Percentiles rank a stretch among this genome's conserved stretches.
Evolutionary conservation across 2,329 filamentous ascomycete species (phyloP).

Genomic region (Ophiocordyceps camponoti-leonardi): DNA sequence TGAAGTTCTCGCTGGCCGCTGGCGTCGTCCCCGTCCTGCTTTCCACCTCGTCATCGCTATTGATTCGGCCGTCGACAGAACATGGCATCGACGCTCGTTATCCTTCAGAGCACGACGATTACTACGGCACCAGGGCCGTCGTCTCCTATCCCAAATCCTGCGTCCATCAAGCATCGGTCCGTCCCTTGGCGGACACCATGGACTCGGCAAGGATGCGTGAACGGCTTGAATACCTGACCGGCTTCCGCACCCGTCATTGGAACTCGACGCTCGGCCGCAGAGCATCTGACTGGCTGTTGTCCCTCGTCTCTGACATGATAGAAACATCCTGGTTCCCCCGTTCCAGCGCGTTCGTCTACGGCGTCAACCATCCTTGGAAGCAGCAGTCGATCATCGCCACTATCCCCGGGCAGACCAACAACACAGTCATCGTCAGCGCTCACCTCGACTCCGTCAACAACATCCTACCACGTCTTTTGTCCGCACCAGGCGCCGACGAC

Average conservation of each 20-base stretch:
- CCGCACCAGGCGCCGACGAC: constrained; percentile 87
- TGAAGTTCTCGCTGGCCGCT: neutral
- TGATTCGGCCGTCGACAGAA: neutral
- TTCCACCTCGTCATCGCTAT: neutral
- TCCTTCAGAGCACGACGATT: neutral
- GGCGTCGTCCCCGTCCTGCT: neutral
- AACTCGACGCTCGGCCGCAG: constrained; percentile 62
- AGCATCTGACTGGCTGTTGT: constrained; percentile 48
- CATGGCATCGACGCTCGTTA: too few species aligned
- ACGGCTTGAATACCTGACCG: constrained; percentile 46
- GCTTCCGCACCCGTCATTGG: constrained; percentile 71
- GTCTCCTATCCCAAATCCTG: neutral
- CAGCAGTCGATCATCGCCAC: constrained; percentile 85
- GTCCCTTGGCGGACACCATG: neutral
- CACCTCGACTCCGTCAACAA: constrained; percentile 95
- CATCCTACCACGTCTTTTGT: constrained; percentile 66
- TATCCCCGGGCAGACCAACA: constrained; percentile 70
- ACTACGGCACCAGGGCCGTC: neutral
- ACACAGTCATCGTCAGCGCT: constrained; percentile 76
- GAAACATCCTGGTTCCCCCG: constrained; percentile 23
- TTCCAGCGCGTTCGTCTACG: constrained; percentile 51
- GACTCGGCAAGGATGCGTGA: neutral
- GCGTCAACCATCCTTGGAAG: constrained; percentile 71
- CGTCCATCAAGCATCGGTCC: neutral
- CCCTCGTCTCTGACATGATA: constrained; percentile 53